Base-by-base conservation (phyloP, 768 basidiomycete genomes). In the Hydnum rufescens region DNA sequence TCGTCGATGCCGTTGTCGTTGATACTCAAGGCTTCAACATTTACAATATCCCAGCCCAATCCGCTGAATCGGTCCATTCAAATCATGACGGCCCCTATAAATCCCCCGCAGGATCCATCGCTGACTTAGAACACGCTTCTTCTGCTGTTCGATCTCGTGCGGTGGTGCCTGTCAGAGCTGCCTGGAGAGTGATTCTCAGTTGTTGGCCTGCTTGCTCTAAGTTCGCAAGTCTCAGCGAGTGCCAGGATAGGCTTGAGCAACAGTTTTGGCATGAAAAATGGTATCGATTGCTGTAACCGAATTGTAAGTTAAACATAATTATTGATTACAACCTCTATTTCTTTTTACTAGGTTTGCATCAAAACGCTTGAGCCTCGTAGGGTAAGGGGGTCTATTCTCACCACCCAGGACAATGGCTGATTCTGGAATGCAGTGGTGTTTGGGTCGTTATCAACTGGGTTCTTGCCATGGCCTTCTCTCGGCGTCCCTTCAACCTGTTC, bases 1-100 rank as follows among this genome's bases (percentile, higher is more conserved):
- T 44, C n/a, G 55, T 57, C 47, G 55, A 57, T 43, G 43, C 47
- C n/a, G 42, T 57, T 26, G 57, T 57, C 1, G 57, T 57, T 13
- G 57, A 57, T 36, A 52, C 52, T 30, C 30, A 52, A 32, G 55
- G 53, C 32, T 18, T 19, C 16, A 53, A 55, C 29, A 44, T 31
- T 25, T 18, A 44, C 55, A 54, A 23, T 32, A 23, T n/a, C n/a
- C n/a, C 19, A 13, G 5, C 44, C 13, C 54, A 36, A 46, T 51
- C 54, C 3, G 51, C 51, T 4, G 57, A 57, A n/a, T n/a, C n/a
- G n/a, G n/a, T n/a, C n/a, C n/a, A n/a, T n/a, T n/a, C n/a, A n/a
- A n/a, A n/a, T n/a, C n/a, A n/a, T n/a, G n/a, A n/a, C n/a, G n/a
- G n/a, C n/a, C n/a, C n/a, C n/a, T n/a, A n/a, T n/a, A n/a, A n/a